Conservation (phyloP, 1,139 yeast genomes). For the Diutina ranongensis region DNA sequence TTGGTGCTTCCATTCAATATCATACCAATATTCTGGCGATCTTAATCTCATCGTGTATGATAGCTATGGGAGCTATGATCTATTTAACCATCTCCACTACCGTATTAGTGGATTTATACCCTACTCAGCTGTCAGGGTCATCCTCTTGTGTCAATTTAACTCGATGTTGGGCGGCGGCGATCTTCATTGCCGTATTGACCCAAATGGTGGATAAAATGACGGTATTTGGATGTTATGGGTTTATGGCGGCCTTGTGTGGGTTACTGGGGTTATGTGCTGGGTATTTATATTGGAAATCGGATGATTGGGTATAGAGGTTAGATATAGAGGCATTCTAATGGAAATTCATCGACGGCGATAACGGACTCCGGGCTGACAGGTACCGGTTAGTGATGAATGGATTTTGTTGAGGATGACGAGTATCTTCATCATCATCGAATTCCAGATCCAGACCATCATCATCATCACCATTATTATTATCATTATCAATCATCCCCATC, state of each 20-base stretch:
- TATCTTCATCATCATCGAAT: neutral
- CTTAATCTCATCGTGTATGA: conserved; percentile 3
- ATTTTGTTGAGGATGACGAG: neutral
- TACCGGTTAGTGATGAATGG: neutral
- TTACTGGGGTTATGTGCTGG: conserved; percentile 4
- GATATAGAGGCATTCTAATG: neutral
- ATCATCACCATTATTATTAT: neutral
- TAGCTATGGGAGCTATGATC: conserved; percentile 6
- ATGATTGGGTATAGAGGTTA: conserved; percentile 1
- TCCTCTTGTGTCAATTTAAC: conserved; percentile 8
- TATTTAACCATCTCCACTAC: conserved; percentile 4
- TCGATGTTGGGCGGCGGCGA: conserved; percentile 7
- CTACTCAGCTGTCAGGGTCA: conserved; percentile 6
- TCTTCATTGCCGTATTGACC: conserved; percentile 37
- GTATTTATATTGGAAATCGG: conserved; percentile 7
- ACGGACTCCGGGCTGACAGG: neutral
- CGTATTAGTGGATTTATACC: conserved; percentile 4
- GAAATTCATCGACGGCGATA: neutral
- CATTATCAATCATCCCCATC: neutral
- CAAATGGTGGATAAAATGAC: conserved; percentile 29
- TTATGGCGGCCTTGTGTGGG: conserved; percentile 11
- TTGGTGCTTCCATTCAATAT: neutral
- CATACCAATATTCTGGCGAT: conserved; percentile 6
- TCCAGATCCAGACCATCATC: neutral
- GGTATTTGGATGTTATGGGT: conserved; percentile 7